Conservation (phyloP, 768 basidiomycete species). For the Russula foetens region DNA sequence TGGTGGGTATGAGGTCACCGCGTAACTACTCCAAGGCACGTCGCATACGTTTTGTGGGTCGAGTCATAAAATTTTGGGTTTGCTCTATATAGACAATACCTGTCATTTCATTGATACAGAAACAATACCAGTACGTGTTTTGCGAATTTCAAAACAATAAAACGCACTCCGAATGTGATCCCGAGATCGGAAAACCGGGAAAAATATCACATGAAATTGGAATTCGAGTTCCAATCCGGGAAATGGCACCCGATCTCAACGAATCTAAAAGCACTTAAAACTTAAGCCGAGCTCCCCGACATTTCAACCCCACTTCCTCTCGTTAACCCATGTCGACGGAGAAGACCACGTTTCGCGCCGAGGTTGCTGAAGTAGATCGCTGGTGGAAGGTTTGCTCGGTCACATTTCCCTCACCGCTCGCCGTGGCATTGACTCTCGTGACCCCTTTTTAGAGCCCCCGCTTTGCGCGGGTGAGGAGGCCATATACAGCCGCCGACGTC, state of each 20-base stretch:
- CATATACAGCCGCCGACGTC: constrained; percentile 89
- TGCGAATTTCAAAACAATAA: too few species aligned
- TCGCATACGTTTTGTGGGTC: neutral
- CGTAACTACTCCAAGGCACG: neutral
- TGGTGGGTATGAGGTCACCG: too few species aligned
- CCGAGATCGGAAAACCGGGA: neutral
- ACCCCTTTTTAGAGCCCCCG: constrained; percentile 59
- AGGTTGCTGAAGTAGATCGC: constrained; percentile 78
- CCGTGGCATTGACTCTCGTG: neutral
- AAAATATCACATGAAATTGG: constrained; percentile 11
- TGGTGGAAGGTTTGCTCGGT: constrained; percentile 77
- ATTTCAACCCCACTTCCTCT: neutral
- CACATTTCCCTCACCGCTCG: neutral
- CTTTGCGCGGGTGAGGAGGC: constrained; percentile 79
- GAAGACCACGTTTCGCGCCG: constrained; percentile 60
- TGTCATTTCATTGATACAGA: neutral
- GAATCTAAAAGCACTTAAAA: too few species aligned
- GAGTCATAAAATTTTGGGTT: neutral
- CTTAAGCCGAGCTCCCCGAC: neutral
- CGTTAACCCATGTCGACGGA: constrained; percentile 47
- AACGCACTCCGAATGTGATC: neutral
- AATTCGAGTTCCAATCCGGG: neutral
- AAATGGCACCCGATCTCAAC: neutral
- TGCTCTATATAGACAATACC: neutral
- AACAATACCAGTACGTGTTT: too few species aligned